phyloP scores from a whole-genome alignment of 192 early-diverging fungal species.

The Coemansia sp. region DNA sequence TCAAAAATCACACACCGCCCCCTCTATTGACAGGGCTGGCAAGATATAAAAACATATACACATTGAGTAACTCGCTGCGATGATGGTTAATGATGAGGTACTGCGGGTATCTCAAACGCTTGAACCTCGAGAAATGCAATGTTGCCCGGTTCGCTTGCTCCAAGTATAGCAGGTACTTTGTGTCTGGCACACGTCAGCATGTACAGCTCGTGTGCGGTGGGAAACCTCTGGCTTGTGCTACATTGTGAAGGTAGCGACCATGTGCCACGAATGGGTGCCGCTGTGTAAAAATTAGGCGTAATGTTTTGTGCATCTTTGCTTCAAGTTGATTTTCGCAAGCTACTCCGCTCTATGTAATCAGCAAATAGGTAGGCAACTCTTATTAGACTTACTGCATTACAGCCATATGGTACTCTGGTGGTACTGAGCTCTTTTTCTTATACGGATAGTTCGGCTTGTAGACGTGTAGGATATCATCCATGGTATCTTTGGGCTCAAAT shows the following conservation, averaged over 20 bases:
- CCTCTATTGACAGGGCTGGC: too few relatives aligned
- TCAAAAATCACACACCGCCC: neutral
- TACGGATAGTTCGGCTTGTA: conserved; percentile 33
- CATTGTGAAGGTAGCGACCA: neutral
- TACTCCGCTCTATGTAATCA: too few relatives aligned
- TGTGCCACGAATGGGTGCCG: neutral
- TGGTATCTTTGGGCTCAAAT: neutral
- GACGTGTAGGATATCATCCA: conserved; percentile 11
- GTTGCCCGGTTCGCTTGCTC: conserved; percentile 32
- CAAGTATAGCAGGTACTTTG: conserved; percentile 18
- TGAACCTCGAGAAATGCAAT: conserved; percentile 20
- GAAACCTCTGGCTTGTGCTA: conserved; percentile 7
- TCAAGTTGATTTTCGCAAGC: too few relatives aligned
- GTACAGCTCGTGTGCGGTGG: conserved; percentile 7
- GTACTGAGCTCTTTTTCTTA: conserved; percentile 34
- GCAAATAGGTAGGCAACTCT: too few relatives aligned
- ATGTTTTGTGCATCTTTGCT: too few relatives aligned
- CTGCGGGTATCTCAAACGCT: conserved; percentile 11
- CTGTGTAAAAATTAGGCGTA: too few relatives aligned
- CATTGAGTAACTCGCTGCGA: too few relatives aligned
- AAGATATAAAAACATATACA: too few relatives aligned
- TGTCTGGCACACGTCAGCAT: conserved; percentile 4
- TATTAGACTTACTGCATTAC: conserved; percentile 22
- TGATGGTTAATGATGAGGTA: neutral
- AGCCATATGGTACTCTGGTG: conserved; percentile 29